Conservation (phyloP, 805 yeast genomes). For the Yueomyces sinensis region DNA sequence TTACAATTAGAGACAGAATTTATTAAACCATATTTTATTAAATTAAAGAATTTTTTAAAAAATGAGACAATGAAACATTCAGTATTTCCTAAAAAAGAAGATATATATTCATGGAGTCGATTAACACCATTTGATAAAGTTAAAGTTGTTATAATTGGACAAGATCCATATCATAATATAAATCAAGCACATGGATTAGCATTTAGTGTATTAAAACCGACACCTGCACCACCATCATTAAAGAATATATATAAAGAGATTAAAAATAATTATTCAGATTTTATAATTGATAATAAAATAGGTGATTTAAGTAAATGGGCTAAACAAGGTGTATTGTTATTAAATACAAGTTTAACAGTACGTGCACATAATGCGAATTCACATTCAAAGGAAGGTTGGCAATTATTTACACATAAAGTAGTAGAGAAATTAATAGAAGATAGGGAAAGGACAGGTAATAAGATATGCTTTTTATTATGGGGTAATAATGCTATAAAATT, state of each 20-base stretch:
- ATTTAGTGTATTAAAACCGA: constrained; percentile 77
- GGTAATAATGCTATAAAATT: constrained; percentile 63
- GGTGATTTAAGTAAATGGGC: constrained; percentile 76
- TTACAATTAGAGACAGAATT: constrained; percentile 53
- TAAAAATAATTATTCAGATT: constrained; percentile 59
- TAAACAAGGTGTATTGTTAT: constrained; percentile 67
- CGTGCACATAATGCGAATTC: constrained; percentile 89
- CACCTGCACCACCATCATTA: constrained; percentile 79
- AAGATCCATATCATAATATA: constrained; percentile 88
- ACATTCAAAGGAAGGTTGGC: constrained; percentile 90
- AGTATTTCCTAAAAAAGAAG: constrained; percentile 65
- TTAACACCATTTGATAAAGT: constrained; percentile 65
- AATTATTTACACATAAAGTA: constrained; percentile 65
- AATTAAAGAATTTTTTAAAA: constrained; percentile 50
- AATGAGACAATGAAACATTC: constrained; percentile 33
- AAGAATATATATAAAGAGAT: constrained; percentile 77
- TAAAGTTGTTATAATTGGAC: constrained; percentile 77
- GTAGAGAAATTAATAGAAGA: constrained; percentile 38
- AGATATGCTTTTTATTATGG: constrained; percentile 71
- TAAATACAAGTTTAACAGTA: constrained; percentile 84
- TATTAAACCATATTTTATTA: constrained; percentile 72
- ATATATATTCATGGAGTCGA: constrained; percentile 86
- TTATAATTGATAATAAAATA: constrained; percentile 35
- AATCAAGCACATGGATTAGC: constrained; percentile 97
- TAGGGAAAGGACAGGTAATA: constrained; percentile 32